These are phyloP conservation scores for Zanthoxylum bungeanum DNA, from an alignment of 345 rosid genomes.

Conservation along the genomic window DNA sequence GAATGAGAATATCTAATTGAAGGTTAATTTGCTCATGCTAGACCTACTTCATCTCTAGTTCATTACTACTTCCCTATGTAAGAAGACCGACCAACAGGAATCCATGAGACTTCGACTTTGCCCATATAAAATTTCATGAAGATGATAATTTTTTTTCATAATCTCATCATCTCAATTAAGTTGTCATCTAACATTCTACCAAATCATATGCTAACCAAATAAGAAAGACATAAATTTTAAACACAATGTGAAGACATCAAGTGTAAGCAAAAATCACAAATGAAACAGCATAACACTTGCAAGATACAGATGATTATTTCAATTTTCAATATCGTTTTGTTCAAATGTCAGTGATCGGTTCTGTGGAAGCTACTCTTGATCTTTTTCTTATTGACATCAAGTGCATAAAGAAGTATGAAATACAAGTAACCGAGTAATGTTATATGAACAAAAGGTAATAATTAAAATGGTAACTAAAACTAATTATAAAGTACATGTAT, in stretches of 20 bases:
- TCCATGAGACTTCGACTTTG: neutral
- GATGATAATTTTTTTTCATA: neutral
- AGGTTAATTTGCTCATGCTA: neutral
- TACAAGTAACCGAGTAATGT: slow-evolving; percentile 14
- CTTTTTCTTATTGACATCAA: neutral
- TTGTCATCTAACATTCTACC: too few species aligned
- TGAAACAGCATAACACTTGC: neutral
- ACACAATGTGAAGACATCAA: neutral
- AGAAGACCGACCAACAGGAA: neutral
- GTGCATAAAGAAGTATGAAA: neutral
- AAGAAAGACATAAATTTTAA: too few species aligned
- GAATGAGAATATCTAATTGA: neutral
- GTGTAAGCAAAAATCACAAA: neutral
- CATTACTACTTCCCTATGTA: neutral
- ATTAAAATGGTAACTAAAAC: too few species aligned
- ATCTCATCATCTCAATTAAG: too few species aligned
- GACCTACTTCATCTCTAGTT: neutral
- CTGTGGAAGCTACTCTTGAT: neutral
- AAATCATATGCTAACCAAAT: too few species aligned
- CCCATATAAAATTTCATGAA: neutral
- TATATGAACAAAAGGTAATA: too few species aligned
- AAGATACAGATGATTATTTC: too few species aligned
- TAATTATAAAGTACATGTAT: too few species aligned
- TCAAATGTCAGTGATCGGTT: neutral
- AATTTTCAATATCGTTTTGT: neutral